Base-by-base conservation (phyloP, 2,329 filamentous ascomycete genomes). In the Stylonectria norvegica region DNA sequence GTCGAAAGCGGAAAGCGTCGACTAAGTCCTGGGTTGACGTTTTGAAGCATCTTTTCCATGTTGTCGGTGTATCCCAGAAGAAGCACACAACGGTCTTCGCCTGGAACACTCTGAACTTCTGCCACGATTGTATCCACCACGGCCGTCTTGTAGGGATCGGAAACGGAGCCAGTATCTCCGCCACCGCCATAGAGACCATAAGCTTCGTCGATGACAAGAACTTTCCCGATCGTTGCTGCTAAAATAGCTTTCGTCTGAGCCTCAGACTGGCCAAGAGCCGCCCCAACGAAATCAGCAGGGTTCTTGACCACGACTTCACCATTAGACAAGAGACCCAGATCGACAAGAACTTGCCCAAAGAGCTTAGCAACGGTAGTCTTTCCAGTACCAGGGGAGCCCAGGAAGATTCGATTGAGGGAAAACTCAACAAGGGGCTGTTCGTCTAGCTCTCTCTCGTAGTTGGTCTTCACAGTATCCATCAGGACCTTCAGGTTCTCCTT, bases 131-230 rank as follows among this genome's bases (percentile, higher is more conserved):
- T 88, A 48, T 89, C 85, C 2, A 89, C 71, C 0, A 89, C 82
- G 1, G 80, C 82, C 0, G 69, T 73, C 54, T 79, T 84, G 63
- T 65, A 89, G 0, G 62, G 56, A 10, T 67, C 66, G 0, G 42
- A 47, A 0, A 38, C 4, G 0, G 44, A 45, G 1, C 43, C 38
- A 1, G 52, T 59, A 3, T 59, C 58, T 0, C 66, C 67, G 2
- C 65, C 61, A 29, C 69, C 70, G 2, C 64, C 61, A 32, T 71
- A 76, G 0, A 91, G 68, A 22, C 80, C 79, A 48, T 91, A 90
- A 0, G 86, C 86, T 56, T 93, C 86, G 46, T 91, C 86, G 3
- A 91, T 89, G 11, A 91, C 77, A 0, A 91, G 71, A 0, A 90
- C 84, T 48, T 90, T 91, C 0, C 87, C 86, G 0, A 74, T 48